Conservation (phyloP, 345 rosid species). For the Syzygium jambos region DNA sequence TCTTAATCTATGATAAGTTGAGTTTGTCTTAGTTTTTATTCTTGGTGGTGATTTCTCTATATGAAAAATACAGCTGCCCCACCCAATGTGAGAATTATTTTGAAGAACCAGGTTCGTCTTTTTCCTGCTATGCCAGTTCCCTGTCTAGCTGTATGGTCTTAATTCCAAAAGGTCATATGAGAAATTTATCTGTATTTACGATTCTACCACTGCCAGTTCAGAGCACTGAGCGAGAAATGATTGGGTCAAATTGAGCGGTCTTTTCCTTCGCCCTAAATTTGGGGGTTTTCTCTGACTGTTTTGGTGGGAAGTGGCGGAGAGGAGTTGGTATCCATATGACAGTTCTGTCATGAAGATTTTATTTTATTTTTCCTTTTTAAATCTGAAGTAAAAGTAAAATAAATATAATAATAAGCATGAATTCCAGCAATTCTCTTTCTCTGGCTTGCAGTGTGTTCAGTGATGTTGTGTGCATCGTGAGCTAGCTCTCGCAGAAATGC, state of each 20-base stretch:
- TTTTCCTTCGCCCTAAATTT: not conserved
- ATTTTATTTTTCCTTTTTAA: not conserved
- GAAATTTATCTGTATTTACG: not conserved
- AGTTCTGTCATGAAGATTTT: not conserved
- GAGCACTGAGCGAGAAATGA: not conserved
- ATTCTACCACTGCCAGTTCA: not conserved
- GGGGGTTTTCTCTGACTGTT: not conserved
- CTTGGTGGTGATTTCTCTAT: not conserved
- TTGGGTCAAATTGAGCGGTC: not conserved
- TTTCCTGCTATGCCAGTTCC: not conserved
- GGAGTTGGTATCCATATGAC: not conserved
- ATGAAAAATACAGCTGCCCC: not conserved
- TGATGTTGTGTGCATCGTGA: not conserved
- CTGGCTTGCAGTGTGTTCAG: not conserved
- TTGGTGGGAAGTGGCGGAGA: not conserved
- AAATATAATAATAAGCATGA: not conserved
- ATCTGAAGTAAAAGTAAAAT: not conserved
- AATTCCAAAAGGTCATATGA: not conserved
- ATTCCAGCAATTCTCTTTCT: not conserved
- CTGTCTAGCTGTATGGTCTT: not conserved
- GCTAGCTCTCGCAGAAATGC: not conserved
- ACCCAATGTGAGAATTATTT: not conserved
- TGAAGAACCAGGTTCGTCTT: not conserved
- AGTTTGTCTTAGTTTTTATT: not conserved
- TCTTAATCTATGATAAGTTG: not conserved